Base-by-base conservation (phyloP, 129 eudicot genomes). In the Escallonia rubra region DNA sequence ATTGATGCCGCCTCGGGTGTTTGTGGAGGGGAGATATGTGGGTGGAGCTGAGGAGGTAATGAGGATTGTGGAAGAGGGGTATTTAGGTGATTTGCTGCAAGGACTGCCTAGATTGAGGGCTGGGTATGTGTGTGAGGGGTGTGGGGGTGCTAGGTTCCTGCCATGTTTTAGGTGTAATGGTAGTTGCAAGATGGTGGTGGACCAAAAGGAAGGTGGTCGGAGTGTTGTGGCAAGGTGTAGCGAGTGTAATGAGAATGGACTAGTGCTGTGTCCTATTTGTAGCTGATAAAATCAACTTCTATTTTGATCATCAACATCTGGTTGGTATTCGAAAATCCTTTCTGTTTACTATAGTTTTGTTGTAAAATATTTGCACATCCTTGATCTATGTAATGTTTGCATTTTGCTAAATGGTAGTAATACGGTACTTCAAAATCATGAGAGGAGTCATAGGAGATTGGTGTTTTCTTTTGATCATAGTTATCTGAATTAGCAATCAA, bases 171-270 rank as follows among this genome's bases (percentile, higher is more conserved):
- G 55, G 11, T 93, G 96, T 71, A 81, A 85, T 80, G 98, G 98
- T 43, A 93, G 98, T 61, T 89, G 98, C 78, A 93, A 93, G 80
- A 23, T 76, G 66, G 81, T 86, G 51, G 72, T 73, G 41, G 12
- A 77, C 34, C 64, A 69, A 67, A 46, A 71, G 75, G 16, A 91
- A 74, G 15, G 57, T n/a, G 7, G 73, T 65, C 43, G 38, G 11
- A 12, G 51, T 59, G 84, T 65, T 58, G 83, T 73, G 52, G 80
- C 74, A 43, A 80, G 83, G 50, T 93, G 98, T 70, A 52, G 77
- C 12, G 92, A 93, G 57, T 93, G 98, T 74, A 93, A 89, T 79
- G 98, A 93, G 81, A 93, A 93, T 84, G 98, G 96, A 2, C 81
- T 93, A 66, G 85, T 84, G 71, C 80, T 78, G 42, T 92, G 98